A percentile compares a stretch with the other conserved stretches of the same genome.
Conservation (phyloP, 345 rosid species). For the Trapa incisa region DNA sequence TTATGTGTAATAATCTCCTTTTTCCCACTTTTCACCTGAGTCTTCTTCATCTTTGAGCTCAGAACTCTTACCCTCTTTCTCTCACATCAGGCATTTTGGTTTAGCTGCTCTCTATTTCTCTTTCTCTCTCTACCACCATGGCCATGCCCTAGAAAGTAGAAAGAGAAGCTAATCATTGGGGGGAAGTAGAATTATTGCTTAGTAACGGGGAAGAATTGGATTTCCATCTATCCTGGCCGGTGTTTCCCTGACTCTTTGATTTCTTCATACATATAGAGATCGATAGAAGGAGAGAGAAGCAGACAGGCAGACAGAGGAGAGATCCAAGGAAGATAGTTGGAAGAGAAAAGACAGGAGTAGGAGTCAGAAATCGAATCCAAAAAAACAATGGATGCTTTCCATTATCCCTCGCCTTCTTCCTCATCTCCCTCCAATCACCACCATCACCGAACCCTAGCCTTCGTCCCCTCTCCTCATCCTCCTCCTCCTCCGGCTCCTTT, state of each 20-base stretch:
- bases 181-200: background rate
- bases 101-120: background rate
- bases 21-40: background rate
- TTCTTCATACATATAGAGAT: background rate
- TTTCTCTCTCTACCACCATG: background rate
- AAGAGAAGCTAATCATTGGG: background rate
- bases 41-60: background rate
- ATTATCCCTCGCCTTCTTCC: conserved; percentile 15
- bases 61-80: conserved; percentile 3
- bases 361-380: too few relatives aligned
- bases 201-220: background rate
- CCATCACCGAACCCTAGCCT: conserved; percentile 4
- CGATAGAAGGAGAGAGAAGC: background rate
- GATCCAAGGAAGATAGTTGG: too few relatives aligned
- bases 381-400: background rate
- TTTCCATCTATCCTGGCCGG: background rate
- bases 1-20: background rate
- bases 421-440: conserved; percentile 14
- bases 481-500: conserved; percentile 22
- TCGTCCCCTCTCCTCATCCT: conserved; percentile 5
- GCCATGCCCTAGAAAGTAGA: conserved; percentile 3
- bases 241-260: background rate
- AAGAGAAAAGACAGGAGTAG: too few relatives aligned
- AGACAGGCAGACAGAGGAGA: background rate
- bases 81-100: background rate